Evolutionary conservation across 192 early-diverging fungal genomes (phyloP), one percentile per base, ranked within the genome.

Genomic region (Entomortierella chlamydospora): DNA sequence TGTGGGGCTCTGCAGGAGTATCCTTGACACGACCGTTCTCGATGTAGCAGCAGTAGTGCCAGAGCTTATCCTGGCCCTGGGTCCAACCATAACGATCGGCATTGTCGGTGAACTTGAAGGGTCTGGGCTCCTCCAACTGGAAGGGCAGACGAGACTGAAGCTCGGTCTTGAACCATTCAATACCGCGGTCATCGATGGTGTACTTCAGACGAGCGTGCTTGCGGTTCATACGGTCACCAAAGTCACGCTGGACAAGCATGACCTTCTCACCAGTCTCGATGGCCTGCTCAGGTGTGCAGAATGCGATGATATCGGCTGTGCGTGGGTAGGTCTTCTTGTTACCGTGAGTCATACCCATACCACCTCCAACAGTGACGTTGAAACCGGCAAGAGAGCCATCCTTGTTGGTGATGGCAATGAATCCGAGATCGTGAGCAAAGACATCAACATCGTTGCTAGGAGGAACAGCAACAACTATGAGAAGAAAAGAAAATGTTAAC

Each of bases 171-270:
- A 97, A 96, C 92, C 95, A 98, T 63, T 92, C 92, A 64, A 98
- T 82, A 53, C 96, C 93, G 68, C 93, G 91, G 85, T 97, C 95
- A 71, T 98, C 97, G 69, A 98, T 95, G 39, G 97, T 98, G 87
- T 98, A 98, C 93, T 98, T 98, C 56, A 98, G 84, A 59, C 97
- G 93, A 13, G 97, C 97, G 86, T 98, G 97, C 88, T 97, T 97
- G 81, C 97, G 93, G 92, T 98, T 98, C 81, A 91, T 92, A 64
- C 97, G 92, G 87, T 97, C 96, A 68, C 97, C 97, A 67, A 90
- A 93, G 83, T 98, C 97, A 60, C 97, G 90, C 85, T 98, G 97
- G 47, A 95, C 93, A 0, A 92, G 81, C 90, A 97, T 93, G 15
- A 98, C 95, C 83, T 93, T 91, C 72, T 97, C 95, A 52, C 90